Evolutionary conservation across 805 yeast species (phyloP).

Genomic region (Ogataea paradorogensis): DNA sequence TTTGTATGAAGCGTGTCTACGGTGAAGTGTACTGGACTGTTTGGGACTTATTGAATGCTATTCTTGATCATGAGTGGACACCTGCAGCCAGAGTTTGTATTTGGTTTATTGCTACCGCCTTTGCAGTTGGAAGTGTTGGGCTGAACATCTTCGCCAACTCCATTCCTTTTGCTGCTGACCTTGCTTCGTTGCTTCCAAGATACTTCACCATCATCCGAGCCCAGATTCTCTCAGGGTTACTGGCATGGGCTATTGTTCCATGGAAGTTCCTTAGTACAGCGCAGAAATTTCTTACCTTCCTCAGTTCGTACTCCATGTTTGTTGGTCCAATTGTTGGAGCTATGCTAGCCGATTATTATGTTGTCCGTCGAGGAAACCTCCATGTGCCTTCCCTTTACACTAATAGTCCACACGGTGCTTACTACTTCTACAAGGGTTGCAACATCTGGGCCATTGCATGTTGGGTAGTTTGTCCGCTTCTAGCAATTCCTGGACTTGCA

Average conservation of each 20-base stretch:
- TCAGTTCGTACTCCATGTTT: conserved; percentile 15
- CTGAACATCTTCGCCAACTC: conserved; percentile 26
- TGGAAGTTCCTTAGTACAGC: conserved; percentile 15
- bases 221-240: conserved; percentile 13
- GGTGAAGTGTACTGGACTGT: conserved; percentile 26
- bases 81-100: conserved; percentile 24
- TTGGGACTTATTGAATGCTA: conserved; percentile 26
- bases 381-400: no score
- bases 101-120: conserved; percentile 23
- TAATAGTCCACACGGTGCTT: no score
- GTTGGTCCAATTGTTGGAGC: conserved; percentile 15
- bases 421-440: no score
- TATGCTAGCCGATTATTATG: conserved; percentile 15
- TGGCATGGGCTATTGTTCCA: conserved; percentile 14
- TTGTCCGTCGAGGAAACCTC: conserved; percentile 16
- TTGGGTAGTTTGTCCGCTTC: no score
- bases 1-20: conserved; percentile 8
- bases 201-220: conserved; percentile 25
- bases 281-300: conserved; percentile 14
- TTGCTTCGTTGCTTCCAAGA: conserved; percentile 25
- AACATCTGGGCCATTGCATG: no score
- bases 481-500: no score
- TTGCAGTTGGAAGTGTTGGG: conserved; percentile 19
- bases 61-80: conserved; percentile 25
- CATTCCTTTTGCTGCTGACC: conserved; percentile 23